A percentile compares a stretch with the other conserved stretches of the same genome.
Evolutionary conservation across 2,329 filamentous ascomycete genomes (phyloP).

Genomic region (Alternaria infectoria): DNA sequence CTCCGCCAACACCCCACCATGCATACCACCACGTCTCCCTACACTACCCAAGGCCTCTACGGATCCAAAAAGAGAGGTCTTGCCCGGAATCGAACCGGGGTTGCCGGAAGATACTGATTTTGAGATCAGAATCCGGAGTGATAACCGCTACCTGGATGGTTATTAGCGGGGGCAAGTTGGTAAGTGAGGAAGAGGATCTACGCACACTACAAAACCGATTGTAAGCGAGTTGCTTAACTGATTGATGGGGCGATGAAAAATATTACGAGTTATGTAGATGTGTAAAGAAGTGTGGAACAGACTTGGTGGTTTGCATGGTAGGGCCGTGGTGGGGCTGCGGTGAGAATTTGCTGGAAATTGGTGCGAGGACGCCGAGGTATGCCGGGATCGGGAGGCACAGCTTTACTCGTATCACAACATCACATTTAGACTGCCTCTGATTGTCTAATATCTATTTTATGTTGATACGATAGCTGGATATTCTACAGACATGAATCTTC

Average conservation of each 20-base stretch:
- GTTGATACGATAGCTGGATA: rapidly evolving
- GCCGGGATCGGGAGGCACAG: background rate
- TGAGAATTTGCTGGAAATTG: background rate
- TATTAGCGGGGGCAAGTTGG: constrained; percentile 6
- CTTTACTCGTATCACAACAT: background rate
- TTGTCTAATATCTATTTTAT: too few species aligned
- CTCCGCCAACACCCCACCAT: background rate
- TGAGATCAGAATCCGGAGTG: constrained; percentile 14
- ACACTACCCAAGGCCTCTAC: background rate
- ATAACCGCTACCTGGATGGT: constrained; percentile 12
- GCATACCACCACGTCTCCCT: background rate
- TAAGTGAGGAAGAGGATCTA: background rate
- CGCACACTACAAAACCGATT: constrained; percentile 13
- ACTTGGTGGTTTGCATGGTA: background rate
- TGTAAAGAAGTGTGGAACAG: rapidly evolving
- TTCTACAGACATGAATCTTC: rapidly evolving
- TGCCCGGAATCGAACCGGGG: constrained; percentile 17
- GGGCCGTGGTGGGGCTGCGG: background rate
- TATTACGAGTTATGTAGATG: too few species aligned
- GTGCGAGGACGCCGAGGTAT: background rate
- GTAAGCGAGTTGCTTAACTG: constrained; percentile 5
- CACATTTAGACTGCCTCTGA: background rate
- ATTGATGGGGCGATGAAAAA: background rate
- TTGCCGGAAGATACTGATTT: constrained; percentile 7
- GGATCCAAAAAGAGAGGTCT: constrained; percentile 6